Base-by-base conservation (phyloP, 2,329 filamentous ascomycete species). In the Lecanoromycetidae sp. region DNA sequence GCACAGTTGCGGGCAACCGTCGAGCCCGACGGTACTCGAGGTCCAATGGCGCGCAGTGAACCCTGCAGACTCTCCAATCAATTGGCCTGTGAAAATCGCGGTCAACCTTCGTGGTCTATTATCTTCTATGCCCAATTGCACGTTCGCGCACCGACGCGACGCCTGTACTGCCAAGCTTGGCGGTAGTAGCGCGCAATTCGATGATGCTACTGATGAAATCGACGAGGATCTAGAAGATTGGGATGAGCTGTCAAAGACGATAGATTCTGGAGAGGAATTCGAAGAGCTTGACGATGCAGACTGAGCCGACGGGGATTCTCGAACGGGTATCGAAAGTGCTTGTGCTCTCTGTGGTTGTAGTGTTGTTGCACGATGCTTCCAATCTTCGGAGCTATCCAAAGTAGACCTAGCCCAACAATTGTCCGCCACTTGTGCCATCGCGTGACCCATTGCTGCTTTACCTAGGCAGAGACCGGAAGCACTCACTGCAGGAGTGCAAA, bases 401-500 rank as follows among this genome's bases (percentile, higher is more conserved):
- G 69, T 72, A 34, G 73, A 74, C 57, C 76, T 73, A 57, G 71
- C 70, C 57, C 75, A 59, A 54, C 70, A 71, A 55, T 67, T 66
- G 55, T 65, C 74, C 58, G 77, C 73, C 47, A 69, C 71, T 58
- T 75, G 69, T 50, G 71, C 70, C 72, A 80, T 76, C 48, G 74
- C 75, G 44, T 69, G 66, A 61, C 71, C 70, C 63, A 80, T 76
- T 32, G 76, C 78, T 35, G 75, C 69, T 49, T 72, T 67, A 49
- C 72, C 68, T 49, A 68, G 66, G 52, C 63, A 61, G 47, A 66
- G 66, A 51, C 66, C 64, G 55, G 66, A 63, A 56, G 63, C 66
- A 74, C 75, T 73, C 75, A 64, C 75, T 63, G 75, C 75, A 77
- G 77, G 75, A 74, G 75, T 76, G 63, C 62, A 68, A 54, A 67